Evolutionary conservation across 2,329 filamentous ascomycete species (phyloP).

Genomic region (Penicillium janthinellum): DNA sequence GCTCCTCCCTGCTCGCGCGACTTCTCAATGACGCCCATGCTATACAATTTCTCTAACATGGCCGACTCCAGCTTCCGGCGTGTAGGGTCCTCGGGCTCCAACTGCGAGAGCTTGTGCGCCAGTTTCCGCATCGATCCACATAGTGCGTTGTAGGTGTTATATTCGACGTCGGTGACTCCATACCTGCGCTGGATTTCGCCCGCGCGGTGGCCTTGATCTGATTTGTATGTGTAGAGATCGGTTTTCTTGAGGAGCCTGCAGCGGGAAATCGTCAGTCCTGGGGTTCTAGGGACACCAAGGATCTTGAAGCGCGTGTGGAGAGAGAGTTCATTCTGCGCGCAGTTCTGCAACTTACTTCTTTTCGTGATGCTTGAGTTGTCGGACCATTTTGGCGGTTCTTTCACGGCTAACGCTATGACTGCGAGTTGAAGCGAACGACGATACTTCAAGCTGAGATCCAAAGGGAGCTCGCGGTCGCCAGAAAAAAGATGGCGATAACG

Average conservation of each 20-base stretch:
- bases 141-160: conserved; percentile 67
- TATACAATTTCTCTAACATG: conserved; percentile 86
- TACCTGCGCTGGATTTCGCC: conserved; percentile 79
- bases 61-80: conserved; percentile 83
- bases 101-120: conserved; percentile 80
- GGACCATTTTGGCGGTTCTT: conserved; percentile 68
- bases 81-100: conserved; percentile 75
- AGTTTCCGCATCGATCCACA: conserved; percentile 85
- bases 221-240: conserved; percentile 93
- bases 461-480: conserved; percentile 1
- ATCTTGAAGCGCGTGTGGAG: too few relatives aligned
- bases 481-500: conserved; percentile 26
- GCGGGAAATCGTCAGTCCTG: conserved; percentile 10
- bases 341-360: conserved; percentile 60
- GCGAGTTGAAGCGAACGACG: neutral
- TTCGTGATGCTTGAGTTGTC: conserved; percentile 96
- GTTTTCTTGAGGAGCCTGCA: conserved; percentile 75
- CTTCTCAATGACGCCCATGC: conserved; percentile 81
- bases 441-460: neutral
- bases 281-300: neutral
- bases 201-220: conserved; percentile 83
- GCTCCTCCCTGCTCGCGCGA: conserved; percentile 75
- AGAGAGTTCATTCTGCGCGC: neutral
- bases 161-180: conserved; percentile 78
- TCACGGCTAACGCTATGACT: neutral